A percentile compares a stretch with the other conserved stretches of the same genome.
Conservation (phyloP, 148 eudicot species). For the Selenicereus undatus region DNA sequence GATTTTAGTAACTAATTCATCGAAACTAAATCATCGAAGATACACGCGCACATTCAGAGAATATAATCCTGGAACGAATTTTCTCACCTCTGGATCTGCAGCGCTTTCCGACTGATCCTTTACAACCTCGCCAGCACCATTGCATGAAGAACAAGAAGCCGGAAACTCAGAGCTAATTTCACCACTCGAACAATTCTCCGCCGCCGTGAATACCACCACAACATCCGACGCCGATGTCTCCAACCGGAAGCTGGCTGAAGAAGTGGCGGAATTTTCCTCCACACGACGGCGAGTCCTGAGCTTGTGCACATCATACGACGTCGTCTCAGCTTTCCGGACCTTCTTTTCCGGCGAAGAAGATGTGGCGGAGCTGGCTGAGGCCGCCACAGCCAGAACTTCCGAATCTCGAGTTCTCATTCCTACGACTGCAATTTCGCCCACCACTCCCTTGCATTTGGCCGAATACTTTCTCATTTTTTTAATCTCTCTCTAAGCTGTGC, state of each 20-base stretch:
- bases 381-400: conserved; percentile 25
- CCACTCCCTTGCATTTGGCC: conserved; percentile 22
- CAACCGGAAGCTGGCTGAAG: background rate
- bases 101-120: conserved; percentile 14
- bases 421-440: conserved; percentile 31
- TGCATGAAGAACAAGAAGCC: conserved; percentile 41
- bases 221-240: conserved; percentile 7
- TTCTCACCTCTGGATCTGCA: conserved; percentile 51
- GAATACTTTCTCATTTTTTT: conserved; percentile 22
- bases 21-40: background rate
- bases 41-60: conserved; percentile 14
- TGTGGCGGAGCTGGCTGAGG: background rate
- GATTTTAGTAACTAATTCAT: background rate
- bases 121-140: conserved; percentile 14
- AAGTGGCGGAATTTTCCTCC: background rate
- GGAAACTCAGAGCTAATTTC: conserved; percentile 17
- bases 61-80: background rate
- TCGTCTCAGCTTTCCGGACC: conserved; percentile 12
- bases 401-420: conserved; percentile 39
- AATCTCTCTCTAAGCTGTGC: background rate
- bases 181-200: conserved; percentile 14
- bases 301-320: conserved; percentile 17
- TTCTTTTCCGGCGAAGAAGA: conserved; percentile 23
- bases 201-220: background rate
- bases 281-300: conserved; percentile 29